These are phyloP conservation scores for Penicillium digitatum DNA, from an alignment of 2,329 filamentous ascomycete species.

Conservation along the genomic window DNA sequence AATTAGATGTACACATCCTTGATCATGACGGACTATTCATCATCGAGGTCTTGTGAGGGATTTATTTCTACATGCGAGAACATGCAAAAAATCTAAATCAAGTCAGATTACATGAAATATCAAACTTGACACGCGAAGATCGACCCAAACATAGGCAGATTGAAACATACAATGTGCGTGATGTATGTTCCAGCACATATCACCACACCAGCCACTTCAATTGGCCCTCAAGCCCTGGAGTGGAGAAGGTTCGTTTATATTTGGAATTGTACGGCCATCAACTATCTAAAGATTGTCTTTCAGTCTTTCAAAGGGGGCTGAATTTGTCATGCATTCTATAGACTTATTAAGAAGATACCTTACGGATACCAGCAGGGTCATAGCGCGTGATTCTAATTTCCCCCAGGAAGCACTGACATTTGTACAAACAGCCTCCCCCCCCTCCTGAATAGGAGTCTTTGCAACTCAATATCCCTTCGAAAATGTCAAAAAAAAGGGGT, in stretches of 20 bases:
- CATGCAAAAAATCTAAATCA: neutral
- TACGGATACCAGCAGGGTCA: neutral
- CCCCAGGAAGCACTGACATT: neutral
- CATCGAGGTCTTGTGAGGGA: neutral
- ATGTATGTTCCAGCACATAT: neutral
- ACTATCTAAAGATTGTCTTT: neutral
- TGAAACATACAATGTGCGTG: neutral
- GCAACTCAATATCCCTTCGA: neutral
- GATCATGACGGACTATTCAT: neutral
- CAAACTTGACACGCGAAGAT: neutral
- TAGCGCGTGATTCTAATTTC: conserved; percentile 5
- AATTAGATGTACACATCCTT: neutral
- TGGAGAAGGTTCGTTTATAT: neutral
- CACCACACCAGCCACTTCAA: neutral
- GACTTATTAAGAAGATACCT: neutral
- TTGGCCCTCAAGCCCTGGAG: neutral
- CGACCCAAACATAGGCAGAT: neutral
- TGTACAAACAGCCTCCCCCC: neutral
- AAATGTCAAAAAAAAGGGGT: neutral
- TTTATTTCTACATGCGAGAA: neutral
- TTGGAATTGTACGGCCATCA: conserved; percentile 3
- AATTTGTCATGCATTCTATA: neutral
- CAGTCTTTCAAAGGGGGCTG: neutral
- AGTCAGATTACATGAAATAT: neutral
- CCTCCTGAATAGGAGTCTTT: neutral